phyloP scores from a whole-genome alignment of 306 rosid genomes.

The Inga oerstediana region DNA sequence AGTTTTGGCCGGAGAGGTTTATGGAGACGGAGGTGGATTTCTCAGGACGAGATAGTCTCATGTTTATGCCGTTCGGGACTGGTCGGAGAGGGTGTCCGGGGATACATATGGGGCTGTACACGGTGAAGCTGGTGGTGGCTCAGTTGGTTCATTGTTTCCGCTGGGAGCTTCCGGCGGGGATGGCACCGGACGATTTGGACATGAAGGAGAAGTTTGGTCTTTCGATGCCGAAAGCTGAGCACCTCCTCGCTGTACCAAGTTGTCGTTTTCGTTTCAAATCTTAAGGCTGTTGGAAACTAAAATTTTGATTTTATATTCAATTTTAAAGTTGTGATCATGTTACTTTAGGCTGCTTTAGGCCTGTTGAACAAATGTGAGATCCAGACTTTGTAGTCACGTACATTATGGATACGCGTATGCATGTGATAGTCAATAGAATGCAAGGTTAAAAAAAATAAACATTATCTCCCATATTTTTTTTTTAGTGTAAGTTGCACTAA shows the following conservation, averaged over 20 bases:
- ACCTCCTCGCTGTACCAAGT: not conserved
- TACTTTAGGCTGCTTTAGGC: not conserved
- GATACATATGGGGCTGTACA: not conserved
- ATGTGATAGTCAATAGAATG: not conserved
- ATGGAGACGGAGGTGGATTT: not conserved
- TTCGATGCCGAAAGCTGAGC: constrained; percentile 4
- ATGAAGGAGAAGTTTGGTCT: constrained; percentile 11
- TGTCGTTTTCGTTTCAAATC: not conserved
- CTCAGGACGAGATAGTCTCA: not conserved
- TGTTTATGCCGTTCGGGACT: constrained; percentile 6
- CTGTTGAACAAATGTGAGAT: not conserved
- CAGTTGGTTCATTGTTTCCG: constrained; percentile 1
- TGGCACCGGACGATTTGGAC: not conserved
- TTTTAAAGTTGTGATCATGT: not conserved
- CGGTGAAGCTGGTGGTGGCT: constrained; percentile 18
- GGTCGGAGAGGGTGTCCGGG: constrained; percentile 26
- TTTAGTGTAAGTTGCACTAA: too few species aligned
- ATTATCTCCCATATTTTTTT: too few species aligned
- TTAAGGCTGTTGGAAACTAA: not conserved
- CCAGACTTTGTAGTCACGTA: not conserved
- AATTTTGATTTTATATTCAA: not conserved
- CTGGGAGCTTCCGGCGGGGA: constrained; percentile 11
- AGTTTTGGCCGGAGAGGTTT: constrained; percentile 13
- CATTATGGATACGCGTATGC: not conserved
- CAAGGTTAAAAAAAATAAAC: too few species aligned